Evolutionary conservation across 2,329 filamentous ascomycete species (phyloP), one percentile per base, ranked within the genome.

Genomic region (Pseudogymnoascus sp.): DNA sequence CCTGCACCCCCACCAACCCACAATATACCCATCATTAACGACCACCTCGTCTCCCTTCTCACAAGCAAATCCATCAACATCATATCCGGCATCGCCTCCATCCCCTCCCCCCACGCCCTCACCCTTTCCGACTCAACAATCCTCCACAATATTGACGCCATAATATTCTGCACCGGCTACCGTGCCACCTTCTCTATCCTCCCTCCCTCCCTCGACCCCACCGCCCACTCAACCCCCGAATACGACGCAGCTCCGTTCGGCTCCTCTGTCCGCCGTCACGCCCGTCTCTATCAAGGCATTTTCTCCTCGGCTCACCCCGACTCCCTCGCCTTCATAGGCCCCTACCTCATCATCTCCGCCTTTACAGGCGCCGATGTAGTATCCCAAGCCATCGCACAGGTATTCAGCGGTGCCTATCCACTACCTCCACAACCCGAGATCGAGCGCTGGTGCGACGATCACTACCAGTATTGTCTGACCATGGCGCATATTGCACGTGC

Each of bases 401-500:
- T 78, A 14, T 81, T 75, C 74, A 71, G 72, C 3, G 76, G 74
- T 1, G 70, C 68, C 2, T 73, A 72, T 0, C 20, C 57, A 0
- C 71, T 81, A 0, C 79, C 78, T 0, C 62, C 73, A 0, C 50
- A 59, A 1, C 30, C 58, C 0, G 70, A 70, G 1, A 80, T 81
- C 77, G 64, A 71, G 62, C 47, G 61, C n/a, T 62, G 69, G 43
- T 68, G 76, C 33, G 68, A 74, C 38, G 43, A 59, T 18, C 70
- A 77, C 63, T 69, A 77, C 59, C 50, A 65, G 20, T 73, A 72
- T 69, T 61, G 76, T 60, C 22, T 61, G 59, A 0, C 62, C 65
- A 16, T 78, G 16, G 76, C 78, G 62, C 75, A 78, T 63, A 73
- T 78, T 41, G 76, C 77, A 61, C 71, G 74, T 18, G 77, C 77